Conservation (phyloP, 331 rosid species). For the Prunus yedoensis region DNA sequence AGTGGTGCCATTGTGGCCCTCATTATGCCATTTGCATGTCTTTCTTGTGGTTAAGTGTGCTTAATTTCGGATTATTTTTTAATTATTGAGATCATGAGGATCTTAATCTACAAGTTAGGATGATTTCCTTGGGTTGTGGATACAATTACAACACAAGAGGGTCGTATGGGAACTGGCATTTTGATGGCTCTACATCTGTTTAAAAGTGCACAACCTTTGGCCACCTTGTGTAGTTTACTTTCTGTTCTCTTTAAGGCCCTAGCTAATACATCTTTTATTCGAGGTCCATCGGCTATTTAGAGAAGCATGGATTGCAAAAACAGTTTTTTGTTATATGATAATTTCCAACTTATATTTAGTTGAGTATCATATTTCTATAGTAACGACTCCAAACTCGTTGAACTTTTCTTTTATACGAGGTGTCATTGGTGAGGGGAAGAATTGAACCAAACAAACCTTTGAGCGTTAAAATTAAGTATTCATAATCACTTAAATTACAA, state of each 20-base stretch:
- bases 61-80: conserved; percentile 1
- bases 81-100: conserved; percentile 33
- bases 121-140: conserved; percentile 36
- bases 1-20: conserved; percentile 57
- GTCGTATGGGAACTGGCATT: conserved; percentile 24
- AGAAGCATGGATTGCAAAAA: too few relatives aligned
- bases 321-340: too few relatives aligned
- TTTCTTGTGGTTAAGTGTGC: conserved; percentile 48
- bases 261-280: neutral
- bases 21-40: conserved; percentile 62
- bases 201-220: conserved; percentile 26
- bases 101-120: conserved; percentile 34
- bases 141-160: conserved; percentile 29
- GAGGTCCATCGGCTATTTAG: neutral
- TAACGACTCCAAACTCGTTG: too few relatives aligned
- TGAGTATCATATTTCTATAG: too few relatives aligned
- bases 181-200: neutral
- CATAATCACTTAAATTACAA: too few relatives aligned
- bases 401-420: too few relatives aligned
- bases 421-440: too few relatives aligned
- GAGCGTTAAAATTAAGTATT: too few relatives aligned
- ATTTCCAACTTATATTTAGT: neutral
- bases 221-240: neutral
- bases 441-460: too few relatives aligned
- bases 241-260: conserved; percentile 9